phyloP scores from a whole-genome alignment of 2,329 filamentous ascomycete species.

The Colletotrichum sp. region DNA sequence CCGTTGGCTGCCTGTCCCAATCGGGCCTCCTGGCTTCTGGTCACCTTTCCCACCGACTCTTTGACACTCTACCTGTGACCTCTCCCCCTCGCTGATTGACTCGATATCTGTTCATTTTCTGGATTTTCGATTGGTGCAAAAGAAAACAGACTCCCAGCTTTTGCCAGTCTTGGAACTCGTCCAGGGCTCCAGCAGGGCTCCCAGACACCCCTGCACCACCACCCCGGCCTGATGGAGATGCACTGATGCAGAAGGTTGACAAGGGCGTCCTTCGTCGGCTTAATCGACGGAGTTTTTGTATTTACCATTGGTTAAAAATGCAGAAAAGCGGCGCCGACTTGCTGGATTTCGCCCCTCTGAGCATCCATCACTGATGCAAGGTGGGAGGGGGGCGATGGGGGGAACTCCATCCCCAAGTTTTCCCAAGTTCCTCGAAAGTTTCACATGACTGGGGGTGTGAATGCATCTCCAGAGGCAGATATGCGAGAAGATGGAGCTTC shows the following conservation, averaged over 20 bases:
- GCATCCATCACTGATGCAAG: constrained; percentile 2
- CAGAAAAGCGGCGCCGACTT: constrained; percentile 23
- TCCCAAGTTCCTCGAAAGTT: not conserved
- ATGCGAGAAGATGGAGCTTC: not conserved
- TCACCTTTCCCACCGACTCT: not conserved
- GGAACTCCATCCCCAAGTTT: not conserved
- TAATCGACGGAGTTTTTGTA: constrained; percentile 24
- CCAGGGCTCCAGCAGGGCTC: constrained; percentile 9
- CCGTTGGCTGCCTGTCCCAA: not conserved
- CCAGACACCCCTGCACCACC: not conserved
- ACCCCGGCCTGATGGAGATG: not conserved
- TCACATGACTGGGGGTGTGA: not conserved
- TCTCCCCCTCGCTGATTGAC: constrained; percentile 7
- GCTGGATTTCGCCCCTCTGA: constrained; percentile 12
- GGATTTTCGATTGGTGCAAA: constrained; percentile 13
- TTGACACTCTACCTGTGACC: not conserved
- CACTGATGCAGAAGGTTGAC: constrained; percentile 5
- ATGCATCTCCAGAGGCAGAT: not conserved
- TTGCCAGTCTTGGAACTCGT: not conserved
- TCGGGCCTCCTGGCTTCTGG: not conserved
- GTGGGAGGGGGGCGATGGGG: not conserved
- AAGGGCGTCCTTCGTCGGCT: constrained; percentile 11
- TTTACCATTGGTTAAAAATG: constrained; percentile 39
- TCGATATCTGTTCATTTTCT: not conserved
- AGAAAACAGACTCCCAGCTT: not conserved